Percentiles rank a stretch among this genome's conserved stretches.
phyloP scores from a whole-genome alignment of 179 eudicot genomes.

The Corrigiola litoralis region DNA sequence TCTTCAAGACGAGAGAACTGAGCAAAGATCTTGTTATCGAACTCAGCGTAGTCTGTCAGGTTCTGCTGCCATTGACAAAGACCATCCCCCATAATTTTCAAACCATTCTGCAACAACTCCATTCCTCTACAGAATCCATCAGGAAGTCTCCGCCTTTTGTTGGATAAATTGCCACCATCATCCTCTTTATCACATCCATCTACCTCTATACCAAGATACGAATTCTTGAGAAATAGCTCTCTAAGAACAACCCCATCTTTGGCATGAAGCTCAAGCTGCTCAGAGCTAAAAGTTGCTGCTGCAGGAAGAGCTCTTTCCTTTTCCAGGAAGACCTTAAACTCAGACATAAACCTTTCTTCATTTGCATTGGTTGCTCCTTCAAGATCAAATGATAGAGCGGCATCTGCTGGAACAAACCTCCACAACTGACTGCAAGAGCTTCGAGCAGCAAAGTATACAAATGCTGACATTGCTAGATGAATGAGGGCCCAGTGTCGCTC shows the following conservation, averaged over 20 bases:
- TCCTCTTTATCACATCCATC: constrained; percentile 33
- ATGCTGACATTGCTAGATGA: constrained; percentile 65
- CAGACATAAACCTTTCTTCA: constrained; percentile 71
- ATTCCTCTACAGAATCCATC: constrained; percentile 67
- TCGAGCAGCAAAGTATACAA: constrained; percentile 86
- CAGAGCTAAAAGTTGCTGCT: constrained; percentile 34
- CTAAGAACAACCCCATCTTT: constrained; percentile 57
- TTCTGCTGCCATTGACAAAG: constrained; percentile 52
- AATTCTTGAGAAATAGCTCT: constrained; percentile 30
- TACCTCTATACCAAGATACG: constrained; percentile 6
- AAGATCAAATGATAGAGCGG: constrained; percentile 79
- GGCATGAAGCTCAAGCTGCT: constrained; percentile 41
- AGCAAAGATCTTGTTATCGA: constrained; percentile 45
- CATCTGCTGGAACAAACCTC: constrained; percentile 84
- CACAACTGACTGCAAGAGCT: constrained; percentile 74
- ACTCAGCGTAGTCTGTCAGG: constrained; percentile 31
- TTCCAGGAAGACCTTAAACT: constrained; percentile 75
- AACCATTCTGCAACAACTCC: constrained; percentile 70
- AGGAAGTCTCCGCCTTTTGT: constrained; percentile 66
- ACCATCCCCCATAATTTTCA: constrained; percentile 60
- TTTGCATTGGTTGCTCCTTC: constrained; percentile 48
- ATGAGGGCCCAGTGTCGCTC: constrained; percentile 91
- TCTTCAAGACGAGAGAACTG: constrained; percentile 65
- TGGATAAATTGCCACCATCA: constrained; percentile 33
- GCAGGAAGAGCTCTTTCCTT: constrained; percentile 56